phyloP scores from a whole-genome alignment of 306 rosid genomes.

The Acacia crassicarpa region DNA sequence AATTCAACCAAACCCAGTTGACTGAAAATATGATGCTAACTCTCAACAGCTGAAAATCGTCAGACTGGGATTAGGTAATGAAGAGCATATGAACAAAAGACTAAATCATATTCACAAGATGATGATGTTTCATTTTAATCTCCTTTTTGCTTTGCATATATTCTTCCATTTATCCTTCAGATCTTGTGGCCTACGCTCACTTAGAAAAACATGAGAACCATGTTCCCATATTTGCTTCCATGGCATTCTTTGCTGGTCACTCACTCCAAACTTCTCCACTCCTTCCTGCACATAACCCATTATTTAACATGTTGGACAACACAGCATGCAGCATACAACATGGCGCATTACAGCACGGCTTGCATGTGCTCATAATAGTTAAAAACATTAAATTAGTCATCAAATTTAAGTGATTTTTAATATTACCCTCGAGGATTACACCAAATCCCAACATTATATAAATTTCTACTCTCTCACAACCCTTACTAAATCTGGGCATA shows the following conservation, averaged over 20 bases:
- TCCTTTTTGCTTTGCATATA: slow-evolving; percentile 40
- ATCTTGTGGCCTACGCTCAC: slow-evolving; percentile 45
- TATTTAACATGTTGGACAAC: not conserved
- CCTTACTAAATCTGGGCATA: too few species aligned
- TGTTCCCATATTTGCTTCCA: slow-evolving; percentile 62
- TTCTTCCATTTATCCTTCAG: slow-evolving; percentile 69
- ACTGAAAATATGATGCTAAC: not conserved
- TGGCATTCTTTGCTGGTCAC: slow-evolving; percentile 33
- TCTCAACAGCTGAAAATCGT: not conserved
- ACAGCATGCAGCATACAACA: not conserved
- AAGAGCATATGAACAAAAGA: not conserved
- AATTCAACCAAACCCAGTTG: not conserved
- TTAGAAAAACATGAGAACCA: slow-evolving; percentile 53
- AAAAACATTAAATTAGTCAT: too few species aligned
- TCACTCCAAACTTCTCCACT: slow-evolving; percentile 38
- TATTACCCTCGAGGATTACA: too few species aligned
- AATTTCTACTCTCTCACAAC: too few species aligned
- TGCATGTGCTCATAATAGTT: not conserved
- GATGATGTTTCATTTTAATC: slow-evolving; percentile 23
- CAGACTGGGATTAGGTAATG: not conserved
- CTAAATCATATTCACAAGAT: not conserved
- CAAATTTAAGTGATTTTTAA: too few species aligned
- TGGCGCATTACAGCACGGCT: not conserved
- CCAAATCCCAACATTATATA: too few species aligned
- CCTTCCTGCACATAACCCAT: slow-evolving; percentile 55